Evolutionary conservation across 176 grass and related monocot genomes (phyloP), one percentile per base, ranked within the genome.

Genomic region (Hyparrhenia diplandra): DNA sequence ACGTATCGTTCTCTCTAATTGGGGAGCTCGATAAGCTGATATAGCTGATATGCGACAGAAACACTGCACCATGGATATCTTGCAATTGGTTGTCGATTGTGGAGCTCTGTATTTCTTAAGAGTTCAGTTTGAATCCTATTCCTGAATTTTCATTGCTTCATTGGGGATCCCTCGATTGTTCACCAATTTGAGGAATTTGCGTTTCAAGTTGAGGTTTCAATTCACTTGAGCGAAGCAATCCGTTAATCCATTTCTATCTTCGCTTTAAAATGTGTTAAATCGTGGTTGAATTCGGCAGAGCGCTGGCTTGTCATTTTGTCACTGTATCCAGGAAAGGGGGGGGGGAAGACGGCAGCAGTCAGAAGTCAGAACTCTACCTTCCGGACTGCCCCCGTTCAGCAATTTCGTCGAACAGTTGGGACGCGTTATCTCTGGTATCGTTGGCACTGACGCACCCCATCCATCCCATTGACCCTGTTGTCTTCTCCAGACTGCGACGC

Each of bases 391-490:
- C 62, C 12, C 17, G 2, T 7, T 7, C 1, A 10, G 14, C 1
- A 1, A 78, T 83, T 88, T 83, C 67, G 45, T 78, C 86, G 27
- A 88, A 2, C 74, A 67, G 51, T 45, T n/a, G 9, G 6, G 10
- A 6, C 5, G 27, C 66, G 28, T 31, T 5, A 8, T 42, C 14
- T 34, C 18, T 27, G 16, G 9, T 62, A 14, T 78, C 16, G 58
- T 27, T 27, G 16, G 4, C 75, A 8, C 17, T 2, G 24, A 9
- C 24, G 4, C 16, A 40, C 47, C 18, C 7, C 37, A 16, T 10
- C 40, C 25, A 3, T 45, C 28, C 16, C 41, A 34, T 29, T 34
- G 20, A 34, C 35, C 30, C 46, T 54, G 28, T 54, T 21, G 0
- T 54, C 29, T 36, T 2, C 11, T 55, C n/a, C 72, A 74, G 49